Evolutionary conservation across 2,329 filamentous ascomycete genomes (phyloP).

Genomic region (Colletotrichum melonis): DNA sequence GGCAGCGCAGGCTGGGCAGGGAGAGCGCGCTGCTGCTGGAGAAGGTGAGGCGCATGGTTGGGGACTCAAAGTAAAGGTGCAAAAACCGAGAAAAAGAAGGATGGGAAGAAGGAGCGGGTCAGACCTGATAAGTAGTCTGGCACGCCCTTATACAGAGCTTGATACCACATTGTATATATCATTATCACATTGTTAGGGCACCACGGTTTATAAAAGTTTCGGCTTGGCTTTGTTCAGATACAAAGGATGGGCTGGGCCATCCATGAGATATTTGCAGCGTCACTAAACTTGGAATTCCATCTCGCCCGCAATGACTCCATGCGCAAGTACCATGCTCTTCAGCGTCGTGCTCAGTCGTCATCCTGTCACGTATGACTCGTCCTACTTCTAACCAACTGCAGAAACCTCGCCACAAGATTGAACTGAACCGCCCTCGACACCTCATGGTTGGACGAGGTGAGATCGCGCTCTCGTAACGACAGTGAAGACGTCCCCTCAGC

Average conservation of each 20-base stretch:
- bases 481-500: slow-evolving; percentile 6
- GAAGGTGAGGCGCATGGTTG: slow-evolving; percentile 80
- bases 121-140: not conserved
- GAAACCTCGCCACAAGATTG: slow-evolving; percentile 23
- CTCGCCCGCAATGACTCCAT: not conserved
- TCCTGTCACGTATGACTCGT: not conserved
- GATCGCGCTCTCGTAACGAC: slow-evolving; percentile 25
- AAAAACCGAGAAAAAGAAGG: not conserved
- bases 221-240: slow-evolving; percentile 9
- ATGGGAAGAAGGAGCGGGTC: not conserved
- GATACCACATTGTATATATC: slow-evolving; percentile 23
- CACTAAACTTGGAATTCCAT: slow-evolving; percentile 9
- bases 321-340: slow-evolving; percentile 4
- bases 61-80: slow-evolving; percentile 41
- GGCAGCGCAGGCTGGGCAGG: slow-evolving; percentile 80
- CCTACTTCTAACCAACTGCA: not conserved
- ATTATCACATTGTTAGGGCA: not conserved
- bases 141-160: not conserved
- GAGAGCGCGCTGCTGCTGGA: slow-evolving; percentile 84
- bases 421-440: slow-evolving; percentile 12
- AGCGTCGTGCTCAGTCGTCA: slow-evolving; percentile 12
- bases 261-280: slow-evolving; percentile 20
- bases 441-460: slow-evolving; percentile 8
- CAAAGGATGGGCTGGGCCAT: slow-evolving; percentile 1
- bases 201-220: not conserved